Base-by-base conservation (phyloP, 2,329 filamentous ascomycete species). In the Penicillium aurantiogriseum region DNA sequence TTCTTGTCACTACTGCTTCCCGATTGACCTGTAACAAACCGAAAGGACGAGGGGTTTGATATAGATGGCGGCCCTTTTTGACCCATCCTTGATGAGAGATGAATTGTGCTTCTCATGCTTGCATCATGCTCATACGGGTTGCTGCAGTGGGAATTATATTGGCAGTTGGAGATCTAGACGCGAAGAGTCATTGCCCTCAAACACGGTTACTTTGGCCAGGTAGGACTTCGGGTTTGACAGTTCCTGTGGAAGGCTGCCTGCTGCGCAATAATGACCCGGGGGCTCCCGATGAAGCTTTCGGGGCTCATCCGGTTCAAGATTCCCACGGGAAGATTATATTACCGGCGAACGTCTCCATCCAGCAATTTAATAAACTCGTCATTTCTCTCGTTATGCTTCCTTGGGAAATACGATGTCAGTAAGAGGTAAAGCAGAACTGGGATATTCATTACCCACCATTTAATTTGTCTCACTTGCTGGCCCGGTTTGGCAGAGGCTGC, bases 381-480 rank as follows among this genome's bases (percentile, higher is more conserved):
- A 35, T 52, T 61, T 27, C 25, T 6, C 11, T 35, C 13, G 4
- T 46, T 42, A 25, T 54, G n/a, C 6, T 50, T 54, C n/a, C 43
- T 61, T 10, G 1, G 17, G 29, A 13, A 11, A 38, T 44, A 21
- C 15, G 25, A 19, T 33, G 8, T 39, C 4, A 43, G 17, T 9
- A 29, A 15, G 21, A 25, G 11, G n/a, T 2, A n/a, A 38, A 38
- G n/a, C 3, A 19, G 50, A 43, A 40, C 2, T 10, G 21, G 39
- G 19, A 42, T 2, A 23, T 11, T 3, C 13, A 8, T 11, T 51
- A 4, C n/a, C 11, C 19, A 50, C 31, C 29, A 51, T 45, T 54
- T 56, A 19, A 46, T 35, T 17, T 33, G 40, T 35, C 58, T 33
- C 2, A 61, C 49, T 29, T 56, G 51, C n/a, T 59, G 46, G 3